A percentile compares a stretch with the other conserved stretches of the same genome.
Conservation (phyloP, 352 stramenopile genomes). For the Phytophthora sojae region DNA sequence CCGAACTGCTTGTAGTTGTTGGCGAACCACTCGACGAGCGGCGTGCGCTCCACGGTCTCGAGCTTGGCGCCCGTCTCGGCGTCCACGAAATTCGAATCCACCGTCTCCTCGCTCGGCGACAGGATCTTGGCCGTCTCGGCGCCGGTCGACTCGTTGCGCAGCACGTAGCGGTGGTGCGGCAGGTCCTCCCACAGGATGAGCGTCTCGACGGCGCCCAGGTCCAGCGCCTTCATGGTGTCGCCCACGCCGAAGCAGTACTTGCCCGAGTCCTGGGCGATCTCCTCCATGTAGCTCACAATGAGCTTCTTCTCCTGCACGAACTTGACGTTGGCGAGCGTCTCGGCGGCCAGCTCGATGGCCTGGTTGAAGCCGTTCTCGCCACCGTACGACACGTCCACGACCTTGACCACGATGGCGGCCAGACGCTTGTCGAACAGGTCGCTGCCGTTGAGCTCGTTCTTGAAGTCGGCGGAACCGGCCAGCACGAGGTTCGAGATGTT, state of each 20-base stretch:
- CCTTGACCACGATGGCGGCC: slow-evolving; percentile 97
- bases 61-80: slow-evolving; percentile 95
- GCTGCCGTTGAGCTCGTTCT: slow-evolving; percentile 96
- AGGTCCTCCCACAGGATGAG: slow-evolving; percentile 99
- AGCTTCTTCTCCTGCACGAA: slow-evolving; percentile 99
- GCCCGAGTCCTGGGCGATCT: slow-evolving; percentile 98
- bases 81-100: slow-evolving; percentile 97
- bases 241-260: slow-evolving; percentile 99
- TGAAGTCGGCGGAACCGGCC: slow-evolving; percentile 99
- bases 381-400: slow-evolving; percentile 99
- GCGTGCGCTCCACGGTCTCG: slow-evolving; percentile 96
- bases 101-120: slow-evolving; percentile 89
- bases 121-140: slow-evolving; percentile 87
- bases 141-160: slow-evolving; percentile 94
- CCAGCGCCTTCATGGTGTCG: slow-evolving; percentile 98
- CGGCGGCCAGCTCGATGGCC: slow-evolving; percentile 98
- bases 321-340: slow-evolving; percentile 99
- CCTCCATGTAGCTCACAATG: slow-evolving; percentile 99
- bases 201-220: slow-evolving; percentile 98
- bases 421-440: slow-evolving; percentile 98
- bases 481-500: slow-evolving; percentile 99
- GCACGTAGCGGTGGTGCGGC: slow-evolving; percentile 93
- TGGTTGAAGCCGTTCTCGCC: slow-evolving; percentile 99
- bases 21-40: slow-evolving; percentile 99
- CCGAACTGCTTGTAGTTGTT: slow-evolving; percentile 99